Percentiles rank a stretch among this genome's conserved stretches.
Evolutionary conservation across 2,329 filamentous ascomycete species (phyloP).

Genomic region (Ophiostoma tasmaniense): DNA sequence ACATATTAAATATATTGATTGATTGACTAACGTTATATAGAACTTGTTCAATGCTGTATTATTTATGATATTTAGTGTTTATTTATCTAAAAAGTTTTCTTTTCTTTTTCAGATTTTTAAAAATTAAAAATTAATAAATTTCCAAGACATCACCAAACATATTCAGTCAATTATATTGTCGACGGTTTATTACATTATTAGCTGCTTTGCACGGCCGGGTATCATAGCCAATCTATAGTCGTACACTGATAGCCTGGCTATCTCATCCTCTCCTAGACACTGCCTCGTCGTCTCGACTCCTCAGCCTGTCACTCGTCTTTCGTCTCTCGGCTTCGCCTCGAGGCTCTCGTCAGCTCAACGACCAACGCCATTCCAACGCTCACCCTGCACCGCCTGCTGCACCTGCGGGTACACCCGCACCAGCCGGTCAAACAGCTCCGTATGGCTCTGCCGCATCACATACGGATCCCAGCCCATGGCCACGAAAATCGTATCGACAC

Average conservation of each 20-base stretch:
- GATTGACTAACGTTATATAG: too few species aligned
- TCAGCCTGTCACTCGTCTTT: too few species aligned
- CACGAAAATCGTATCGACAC: constrained; percentile 89
- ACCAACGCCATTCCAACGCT: neutral
- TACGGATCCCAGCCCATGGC: constrained; percentile 61
- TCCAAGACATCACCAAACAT: too few species aligned
- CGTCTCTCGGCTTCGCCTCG: neutral
- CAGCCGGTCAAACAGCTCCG: constrained; percentile 72
- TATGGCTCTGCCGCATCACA: constrained; percentile 71
- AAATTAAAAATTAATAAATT: too few species aligned
- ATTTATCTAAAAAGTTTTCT: too few species aligned
- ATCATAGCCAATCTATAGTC: neutral
- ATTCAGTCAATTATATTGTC: too few species aligned
- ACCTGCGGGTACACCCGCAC: constrained; percentile 75
- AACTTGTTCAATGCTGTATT: too few species aligned
- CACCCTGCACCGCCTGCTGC: constrained; percentile 57
- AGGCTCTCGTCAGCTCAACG: neutral
- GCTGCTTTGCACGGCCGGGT: neutral
- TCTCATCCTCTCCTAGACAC: neutral
- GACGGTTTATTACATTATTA: neutral
- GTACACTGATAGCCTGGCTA: too few species aligned
- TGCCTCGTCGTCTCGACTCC: too few species aligned
- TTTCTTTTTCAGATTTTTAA: too few species aligned
- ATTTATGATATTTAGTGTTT: too few species aligned
- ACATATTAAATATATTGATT: too few species aligned